Percentiles rank a stretch among this genome's conserved stretches.
These are phyloP conservation scores for Fusarium sp. DNA, from an alignment of 2,329 filamentous ascomycete genomes.

Conservation along the genomic window DNA sequence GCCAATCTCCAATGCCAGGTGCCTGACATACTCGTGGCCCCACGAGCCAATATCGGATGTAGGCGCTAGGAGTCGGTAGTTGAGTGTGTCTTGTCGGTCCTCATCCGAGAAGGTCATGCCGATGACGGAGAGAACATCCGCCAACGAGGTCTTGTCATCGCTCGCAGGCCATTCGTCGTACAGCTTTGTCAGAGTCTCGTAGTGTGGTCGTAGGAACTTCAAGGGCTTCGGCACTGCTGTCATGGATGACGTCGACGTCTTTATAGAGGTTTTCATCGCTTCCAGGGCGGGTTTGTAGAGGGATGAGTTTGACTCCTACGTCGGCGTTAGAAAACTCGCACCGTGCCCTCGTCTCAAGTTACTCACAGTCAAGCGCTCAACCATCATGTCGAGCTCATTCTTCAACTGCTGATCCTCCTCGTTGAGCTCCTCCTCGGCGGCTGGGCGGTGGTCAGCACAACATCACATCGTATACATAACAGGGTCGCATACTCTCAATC, in stretches of 20 bases:
- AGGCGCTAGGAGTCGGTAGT: conserved; percentile 91
- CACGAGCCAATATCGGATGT: conserved; percentile 95
- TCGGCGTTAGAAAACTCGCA: conserved; percentile 31
- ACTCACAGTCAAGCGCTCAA: conserved; percentile 90
- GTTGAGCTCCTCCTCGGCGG: conserved; percentile 85
- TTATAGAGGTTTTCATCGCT: conserved; percentile 98
- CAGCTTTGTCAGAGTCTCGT: conserved; percentile 87
- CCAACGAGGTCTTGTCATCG: conserved; percentile 89
- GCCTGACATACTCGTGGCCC: conserved; percentile 98
- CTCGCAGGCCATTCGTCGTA: conserved; percentile 92
- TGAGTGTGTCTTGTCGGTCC: conserved; percentile 94
- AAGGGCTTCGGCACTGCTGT: conserved; percentile 98
- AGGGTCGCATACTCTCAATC: conserved; percentile 60
- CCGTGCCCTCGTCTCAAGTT: background rate
- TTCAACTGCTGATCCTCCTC: conserved; percentile 99
- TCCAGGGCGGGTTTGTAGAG: conserved; percentile 95
- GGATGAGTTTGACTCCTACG: conserved; percentile 85
- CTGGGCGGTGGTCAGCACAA: conserved; percentile 48
- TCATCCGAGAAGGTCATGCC: conserved; percentile 99
- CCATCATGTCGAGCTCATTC: conserved; percentile 97
- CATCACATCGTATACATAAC: conserved; percentile 22
- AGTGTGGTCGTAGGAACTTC: conserved; percentile 98
- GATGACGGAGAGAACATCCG: conserved; percentile 96
- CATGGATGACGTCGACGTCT: conserved; percentile 99
- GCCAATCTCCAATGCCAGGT: conserved; percentile 95